Evolutionary conservation across 139 green algal species (phyloP), one percentile per base, ranked within the genome.

Genomic region (Ulvella scutata): DNA sequence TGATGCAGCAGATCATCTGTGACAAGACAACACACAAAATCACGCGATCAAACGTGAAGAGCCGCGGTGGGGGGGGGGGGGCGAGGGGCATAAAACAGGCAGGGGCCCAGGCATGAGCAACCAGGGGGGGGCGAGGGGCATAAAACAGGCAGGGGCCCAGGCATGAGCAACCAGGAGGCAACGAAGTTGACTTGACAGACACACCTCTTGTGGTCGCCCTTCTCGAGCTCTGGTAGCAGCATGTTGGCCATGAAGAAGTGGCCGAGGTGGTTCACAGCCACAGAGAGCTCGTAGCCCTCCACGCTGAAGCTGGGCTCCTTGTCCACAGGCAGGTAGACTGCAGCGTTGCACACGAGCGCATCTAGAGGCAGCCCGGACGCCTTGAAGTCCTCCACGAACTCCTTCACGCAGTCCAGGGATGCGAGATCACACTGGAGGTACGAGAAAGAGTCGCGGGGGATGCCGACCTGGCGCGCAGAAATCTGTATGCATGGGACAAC

Each of bases 231-330:
- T 34, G 92, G 80, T 74, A 95, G 72, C 73, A 98, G 79, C 74
- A 96, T 79, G 81, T 96, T 90, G 43, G 79, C 79, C 62, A 97
- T 85, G 78, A 97, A 84, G 86, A 97, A 96, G 88, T 98, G 93
- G 31, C 87, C 90, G 43, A 98, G 85, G 85, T 97, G 92, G 88
- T 96, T 97, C 74, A 86, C 90, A 74, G 79, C 82, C 9, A 93
- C 88, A 33, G 77, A 88, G 37, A 92, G 61, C 85, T 97, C 92
- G 75, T 91, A 96, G 77, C 92, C 92, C 75, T 98, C 91, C 20
- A 89, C 86, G 17, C 89, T 95, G 85, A 87, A 96, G 34, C 72
- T 80, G 36, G 92, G 92, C 82, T 94, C 88, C 84, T 92, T 93
- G 76, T 85, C 88, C 21, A 87, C 94, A 43, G 92, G 92, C 79